phyloP scores from a whole-genome alignment of 2,329 filamentous ascomycete species.

The Pseudopyricularia javanii region DNA sequence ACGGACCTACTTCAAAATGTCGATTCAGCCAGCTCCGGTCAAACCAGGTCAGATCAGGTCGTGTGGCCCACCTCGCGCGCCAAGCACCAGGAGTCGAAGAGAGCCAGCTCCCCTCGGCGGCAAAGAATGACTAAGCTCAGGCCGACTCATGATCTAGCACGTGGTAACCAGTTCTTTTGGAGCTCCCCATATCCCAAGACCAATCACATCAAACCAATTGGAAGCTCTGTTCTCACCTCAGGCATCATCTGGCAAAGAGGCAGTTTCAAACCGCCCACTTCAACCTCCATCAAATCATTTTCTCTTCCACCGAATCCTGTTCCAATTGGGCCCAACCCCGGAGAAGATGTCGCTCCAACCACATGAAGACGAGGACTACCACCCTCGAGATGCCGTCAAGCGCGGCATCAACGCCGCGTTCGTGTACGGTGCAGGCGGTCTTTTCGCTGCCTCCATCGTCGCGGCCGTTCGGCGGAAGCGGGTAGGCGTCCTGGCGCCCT shows the following conservation, averaged over 20 bases:
- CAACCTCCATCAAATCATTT: neutral
- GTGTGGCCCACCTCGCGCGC: neutral
- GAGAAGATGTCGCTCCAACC: neutral
- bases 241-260: neutral
- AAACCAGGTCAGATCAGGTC: neutral
- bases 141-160: neutral
- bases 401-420: constrained; percentile 39
- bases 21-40: neutral
- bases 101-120: neutral
- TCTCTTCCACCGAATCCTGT: neutral
- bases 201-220: constrained; percentile 4
- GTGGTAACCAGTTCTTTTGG: neutral
- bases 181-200: neutral
- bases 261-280: neutral
- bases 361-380: constrained; percentile 16
- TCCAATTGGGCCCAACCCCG: neutral
- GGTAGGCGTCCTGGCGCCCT: constrained; percentile 66
- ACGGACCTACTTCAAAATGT: neutral
- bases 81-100: neutral
- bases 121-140: neutral
- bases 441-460: constrained; percentile 48
- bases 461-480: constrained; percentile 80
- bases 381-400: constrained; percentile 43
- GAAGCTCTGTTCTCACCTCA: neutral
- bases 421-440: constrained; percentile 45